phyloP scores from a whole-genome alignment of 352 stramenopile genomes.

The Pythium aphanidermatum region DNA sequence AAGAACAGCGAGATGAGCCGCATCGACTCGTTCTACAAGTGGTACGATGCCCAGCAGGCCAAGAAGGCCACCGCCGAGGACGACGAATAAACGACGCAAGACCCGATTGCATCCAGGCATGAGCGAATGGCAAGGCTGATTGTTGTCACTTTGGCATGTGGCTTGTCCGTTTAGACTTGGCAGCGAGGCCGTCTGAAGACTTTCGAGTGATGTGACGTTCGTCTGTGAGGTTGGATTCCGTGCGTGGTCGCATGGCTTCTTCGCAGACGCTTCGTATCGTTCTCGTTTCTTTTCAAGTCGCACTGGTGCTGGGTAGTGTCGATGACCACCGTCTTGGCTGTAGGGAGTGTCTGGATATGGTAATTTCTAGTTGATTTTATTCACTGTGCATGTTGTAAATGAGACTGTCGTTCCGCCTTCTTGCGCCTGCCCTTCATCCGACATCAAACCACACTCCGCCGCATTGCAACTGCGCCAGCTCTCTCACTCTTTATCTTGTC shows the following conservation, averaged over 20 bases:
- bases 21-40: slow-evolving; percentile 80
- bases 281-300: neutral
- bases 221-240: too few species aligned
- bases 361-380: slow-evolving; percentile 30
- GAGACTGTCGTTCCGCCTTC: neutral
- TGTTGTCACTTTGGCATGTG: too few species aligned
- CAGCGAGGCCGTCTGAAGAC: too few species aligned
- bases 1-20: slow-evolving; percentile 67
- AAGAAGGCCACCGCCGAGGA: slow-evolving; percentile 53
- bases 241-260: too few species aligned
- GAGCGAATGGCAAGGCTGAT: too few species aligned
- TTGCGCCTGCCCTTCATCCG: neutral
- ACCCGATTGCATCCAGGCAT: too few species aligned
- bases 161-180: too few species aligned
- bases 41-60: slow-evolving; percentile 62
- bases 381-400: slow-evolving; percentile 6
- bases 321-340: too few species aligned
- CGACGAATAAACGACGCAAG: slow-evolving; percentile 30
- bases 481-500: too few species aligned
- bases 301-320: neutral
- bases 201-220: too few species aligned
- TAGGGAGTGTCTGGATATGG: too few species aligned
- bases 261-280: too few species aligned
- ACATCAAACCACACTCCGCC: neutral
- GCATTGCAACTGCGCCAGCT: slow-evolving; percentile 1